These are phyloP conservation scores for Eucalyptus paniculata DNA, from an alignment of 345 rosid species.

Conservation along the genomic window DNA sequence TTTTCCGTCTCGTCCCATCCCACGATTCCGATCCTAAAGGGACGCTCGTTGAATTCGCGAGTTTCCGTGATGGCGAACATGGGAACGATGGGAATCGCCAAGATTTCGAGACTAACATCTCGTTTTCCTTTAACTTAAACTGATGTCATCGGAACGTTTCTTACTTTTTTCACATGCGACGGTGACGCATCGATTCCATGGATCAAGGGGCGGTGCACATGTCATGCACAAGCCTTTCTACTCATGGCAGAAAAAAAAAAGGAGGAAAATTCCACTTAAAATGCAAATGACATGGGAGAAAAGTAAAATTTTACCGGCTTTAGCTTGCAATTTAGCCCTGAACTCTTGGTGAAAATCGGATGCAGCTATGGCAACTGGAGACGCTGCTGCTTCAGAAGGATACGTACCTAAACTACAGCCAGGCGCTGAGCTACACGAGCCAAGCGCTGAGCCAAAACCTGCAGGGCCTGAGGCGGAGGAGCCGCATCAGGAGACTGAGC, in stretches of 20 bases:
- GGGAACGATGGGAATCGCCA: not conserved
- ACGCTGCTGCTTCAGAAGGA: conserved; percentile 93
- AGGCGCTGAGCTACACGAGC: conserved; percentile 95
- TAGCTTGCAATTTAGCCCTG: not conserved
- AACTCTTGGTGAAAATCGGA: not conserved
- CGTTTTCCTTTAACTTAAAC: not conserved
- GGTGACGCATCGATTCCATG: not conserved
- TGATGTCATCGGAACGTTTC: not conserved
- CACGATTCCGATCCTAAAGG: not conserved
- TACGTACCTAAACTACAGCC: conserved; percentile 90
- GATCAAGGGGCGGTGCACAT: not conserved
- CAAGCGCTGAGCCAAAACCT: conserved; percentile 97
- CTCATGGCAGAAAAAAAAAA: not conserved
- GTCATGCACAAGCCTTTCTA: not conserved
- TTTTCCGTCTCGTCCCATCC: not conserved
- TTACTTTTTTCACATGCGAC: not conserved
- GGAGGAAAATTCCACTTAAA: not conserved
- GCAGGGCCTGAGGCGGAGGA: conserved; percentile 63
- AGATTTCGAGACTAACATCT: not conserved
- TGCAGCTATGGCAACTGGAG: conserved; percentile 98
- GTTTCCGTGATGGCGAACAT: not conserved
- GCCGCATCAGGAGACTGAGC: conserved; percentile 46
- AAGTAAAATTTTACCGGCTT: not conserved
- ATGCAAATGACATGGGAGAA: not conserved
- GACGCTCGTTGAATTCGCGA: not conserved